Percentiles rank a stretch among this genome's conserved stretches.
Conservation (phyloP, 2,329 filamentous ascomycete genomes). For the Fusarium robinianum region DNA sequence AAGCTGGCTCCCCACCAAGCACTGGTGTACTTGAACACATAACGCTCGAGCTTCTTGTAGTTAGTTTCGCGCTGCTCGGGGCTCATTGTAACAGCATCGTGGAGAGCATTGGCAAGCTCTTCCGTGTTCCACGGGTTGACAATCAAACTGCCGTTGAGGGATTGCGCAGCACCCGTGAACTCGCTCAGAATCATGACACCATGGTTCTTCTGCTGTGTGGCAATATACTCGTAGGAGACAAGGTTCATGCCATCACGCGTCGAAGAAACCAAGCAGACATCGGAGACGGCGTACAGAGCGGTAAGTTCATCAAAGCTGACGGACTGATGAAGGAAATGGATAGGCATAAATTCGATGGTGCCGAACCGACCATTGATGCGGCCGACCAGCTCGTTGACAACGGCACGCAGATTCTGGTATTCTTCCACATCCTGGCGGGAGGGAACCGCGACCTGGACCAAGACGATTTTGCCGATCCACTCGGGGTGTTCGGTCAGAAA, state of each 20-base stretch:
- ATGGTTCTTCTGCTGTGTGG: constrained; percentile 85
- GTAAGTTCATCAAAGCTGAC: constrained; percentile 94
- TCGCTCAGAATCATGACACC: constrained; percentile 95
- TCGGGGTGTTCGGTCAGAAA: constrained; percentile 97
- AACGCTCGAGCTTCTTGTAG: constrained; percentile 89
- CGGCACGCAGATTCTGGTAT: constrained; percentile 92
- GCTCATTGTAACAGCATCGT: constrained; percentile 96
- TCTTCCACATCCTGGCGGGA: constrained; percentile 96
- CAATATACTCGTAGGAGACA: constrained; percentile 98
- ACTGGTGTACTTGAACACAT: constrained; percentile 97
- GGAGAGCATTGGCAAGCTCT: constrained; percentile 88
- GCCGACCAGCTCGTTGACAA: constrained; percentile 95
- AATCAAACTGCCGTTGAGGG: constrained; percentile 88
- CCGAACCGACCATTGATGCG: constrained; percentile 97
- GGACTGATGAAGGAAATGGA: constrained; percentile 97
- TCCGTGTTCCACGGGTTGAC: constrained; percentile 99
- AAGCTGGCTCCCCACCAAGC: constrained; percentile 97
- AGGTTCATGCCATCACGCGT: constrained; percentile 99
- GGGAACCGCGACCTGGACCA: constrained; percentile 94
- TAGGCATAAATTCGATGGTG: constrained; percentile 98
- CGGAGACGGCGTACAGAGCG: constrained; percentile 88
- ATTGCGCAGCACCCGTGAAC: constrained; percentile 94
- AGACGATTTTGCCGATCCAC: constrained; percentile 96
- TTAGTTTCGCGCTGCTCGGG: constrained; percentile 85
- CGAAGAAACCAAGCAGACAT: constrained; percentile 89